Evolutionary conservation across 2,329 filamentous ascomycete species (phyloP).

Genomic region (Parascedosporium putredinis): DNA sequence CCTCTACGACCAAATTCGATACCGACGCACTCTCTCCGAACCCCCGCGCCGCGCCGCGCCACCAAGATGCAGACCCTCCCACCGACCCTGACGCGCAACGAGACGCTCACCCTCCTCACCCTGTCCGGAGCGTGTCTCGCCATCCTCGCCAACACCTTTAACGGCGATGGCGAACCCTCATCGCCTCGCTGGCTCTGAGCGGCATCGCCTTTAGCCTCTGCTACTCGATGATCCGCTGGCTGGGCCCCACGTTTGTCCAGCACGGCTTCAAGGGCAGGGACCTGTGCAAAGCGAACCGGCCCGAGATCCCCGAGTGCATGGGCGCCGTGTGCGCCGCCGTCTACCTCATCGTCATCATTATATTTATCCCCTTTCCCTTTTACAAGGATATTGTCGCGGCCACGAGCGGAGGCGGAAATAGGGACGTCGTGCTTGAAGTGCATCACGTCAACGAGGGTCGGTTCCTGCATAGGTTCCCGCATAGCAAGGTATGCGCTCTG

Average conservation of each 20-base stretch:
- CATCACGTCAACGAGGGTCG: constrained; percentile 71
- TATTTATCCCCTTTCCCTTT: constrained; percentile 94
- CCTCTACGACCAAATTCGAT: background rate
- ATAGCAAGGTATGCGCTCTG: constrained; percentile 63
- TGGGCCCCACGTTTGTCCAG: constrained; percentile 78
- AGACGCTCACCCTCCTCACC: constrained; percentile 46
- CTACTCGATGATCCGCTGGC: constrained; percentile 86
- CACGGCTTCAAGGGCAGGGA: constrained; percentile 86
- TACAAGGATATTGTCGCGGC: constrained; percentile 96
- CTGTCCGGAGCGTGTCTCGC: constrained; percentile 60
- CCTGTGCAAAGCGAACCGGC: constrained; percentile 58
- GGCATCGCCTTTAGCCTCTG: constrained; percentile 71
- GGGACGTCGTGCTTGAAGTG: constrained; percentile 68
- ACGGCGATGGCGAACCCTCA: constrained; percentile 80
- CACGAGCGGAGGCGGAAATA: constrained; percentile 85
- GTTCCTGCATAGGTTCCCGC: constrained; percentile 82
- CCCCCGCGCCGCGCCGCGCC: background rate
- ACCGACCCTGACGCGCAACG: constrained; percentile 36
- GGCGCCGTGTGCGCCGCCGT: constrained; percentile 87
- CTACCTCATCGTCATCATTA: constrained; percentile 77
- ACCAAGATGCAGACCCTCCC: constrained; percentile 9
- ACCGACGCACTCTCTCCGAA: background rate
- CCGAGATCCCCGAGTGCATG: constrained; percentile 91
- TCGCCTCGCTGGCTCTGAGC: constrained; percentile 81
- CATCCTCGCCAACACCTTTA: constrained; percentile 71